Base-by-base conservation (phyloP, 2,329 filamentous ascomycete species). In the Pyrenochaeta sp. region DNA sequence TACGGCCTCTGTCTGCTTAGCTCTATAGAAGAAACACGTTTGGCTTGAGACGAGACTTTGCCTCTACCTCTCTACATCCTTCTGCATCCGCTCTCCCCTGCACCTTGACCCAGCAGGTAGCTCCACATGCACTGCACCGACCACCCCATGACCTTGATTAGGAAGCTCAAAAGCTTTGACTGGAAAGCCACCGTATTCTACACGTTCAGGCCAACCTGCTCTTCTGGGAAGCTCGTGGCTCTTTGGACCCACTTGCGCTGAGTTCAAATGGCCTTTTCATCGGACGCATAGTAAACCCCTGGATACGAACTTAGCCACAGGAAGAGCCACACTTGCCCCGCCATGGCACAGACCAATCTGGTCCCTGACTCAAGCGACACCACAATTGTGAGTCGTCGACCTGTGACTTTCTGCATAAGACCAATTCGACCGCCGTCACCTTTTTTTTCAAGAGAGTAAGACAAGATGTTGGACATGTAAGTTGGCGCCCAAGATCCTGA, bases 121-220 rank as follows among this genome's bases (percentile, higher is more conserved):
- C 55, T 58, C 55, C 55, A 58, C 51, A 36, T 45, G 30, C 39
- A 59, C 53, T 66, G 65, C 59, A 58, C 58, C 62, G 61, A 61
- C 63, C 60, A 65, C 60, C 49, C 41, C 54, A 44, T 36, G 35
- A 46, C 29, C 62, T 67, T 58, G 57, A 69, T 67, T 70, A 69
- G 71, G 71, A 50, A 74, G 69, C 68, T 72, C 58, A 56, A 50
- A 73, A 68, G 68, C 71, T 73, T 66, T 63, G 69, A 73, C 71
- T 45, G 49, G 49, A 57, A 63, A 61, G 44, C 54, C 47, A 55
- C 69, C 49, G 68, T 52, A 33, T 64, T 71, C 69, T 33, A 74
- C 64, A 49, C 43, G 29, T 44, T 14, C 44, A 20, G 39, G 45
- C 23, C 36, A 56, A 57, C 61, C 53, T 72, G 56, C 69, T 65